Base-by-base conservation (phyloP, 148 eudicot genomes). In the Rhododendron mucronatum region DNA sequence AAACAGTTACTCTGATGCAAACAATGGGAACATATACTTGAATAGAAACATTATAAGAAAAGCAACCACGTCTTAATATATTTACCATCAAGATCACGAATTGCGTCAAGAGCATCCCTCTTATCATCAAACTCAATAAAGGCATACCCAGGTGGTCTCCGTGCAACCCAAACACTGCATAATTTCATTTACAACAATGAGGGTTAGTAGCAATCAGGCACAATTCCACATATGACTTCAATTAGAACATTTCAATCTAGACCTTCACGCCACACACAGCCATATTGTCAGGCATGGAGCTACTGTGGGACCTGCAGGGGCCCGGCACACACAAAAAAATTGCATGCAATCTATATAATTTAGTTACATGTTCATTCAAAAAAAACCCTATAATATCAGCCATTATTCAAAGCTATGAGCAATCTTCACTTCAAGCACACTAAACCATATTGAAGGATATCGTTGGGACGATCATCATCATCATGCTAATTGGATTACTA, bases 141-240 rank as follows among this genome's bases (percentile, higher is more conserved):
- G 1, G 96, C 96, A 91, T 95, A 95, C 33, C 98, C 98, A 15
- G 98, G 98, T 5, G 96, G 98, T 87, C 98, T 92, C 85, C 98
- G 89, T 86, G 98, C 98, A 86, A 95, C 98, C 98, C 96, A 95
- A 15, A 95, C 98, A 89, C 98, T 95, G 94, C 93, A 91, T 84
- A 44, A 61, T 78, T 33, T 39, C 39, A 26, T 6, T 59, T 14
- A 16, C 55, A 80, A 11, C n/a, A 26, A 26, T 10, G 3, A 39
- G 28, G 7, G 7, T 69, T 30, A 81, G 21, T 41, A 51, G 8
- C 80, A 69, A 81, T 51, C 33, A 74, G 13, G 77, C 21, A 83
- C 37, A 69, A 14, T 30, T 30, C 75, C 75, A 69, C 37, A 4
- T 12, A 69, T 1, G 7, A 39, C 14, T 69, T 11, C 7, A 30